These are phyloP conservation scores for Metschnikowia gelsemii DNA, from an alignment of 805 yeast species.

Conservation along the genomic window DNA sequence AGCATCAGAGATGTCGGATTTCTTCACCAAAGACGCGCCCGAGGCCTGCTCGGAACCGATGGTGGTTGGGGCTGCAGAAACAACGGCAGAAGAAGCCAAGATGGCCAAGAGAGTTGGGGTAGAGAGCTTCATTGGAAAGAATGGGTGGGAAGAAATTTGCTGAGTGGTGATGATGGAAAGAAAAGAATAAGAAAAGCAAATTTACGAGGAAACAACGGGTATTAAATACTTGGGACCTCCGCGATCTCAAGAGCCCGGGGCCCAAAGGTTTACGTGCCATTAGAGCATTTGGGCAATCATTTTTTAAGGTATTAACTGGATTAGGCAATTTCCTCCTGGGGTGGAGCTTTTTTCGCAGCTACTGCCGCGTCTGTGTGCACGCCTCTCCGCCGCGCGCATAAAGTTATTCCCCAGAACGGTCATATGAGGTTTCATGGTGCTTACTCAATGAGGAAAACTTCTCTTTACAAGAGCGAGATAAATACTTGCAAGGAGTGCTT, in stretches of 20 bases:
- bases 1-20: conserved; percentile 36
- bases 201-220: neutral
- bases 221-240: neutral
- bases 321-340: conserved; percentile 4
- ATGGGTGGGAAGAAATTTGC: neutral
- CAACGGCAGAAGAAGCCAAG: conserved; percentile 38
- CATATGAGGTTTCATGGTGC: neutral
- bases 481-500: no score
- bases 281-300: neutral
- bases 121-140: conserved; percentile 39
- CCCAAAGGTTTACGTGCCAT: no score
- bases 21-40: conserved; percentile 31
- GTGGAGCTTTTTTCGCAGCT: conserved; percentile 3
- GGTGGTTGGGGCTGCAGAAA: conserved; percentile 33
- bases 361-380: conserved; percentile 1
- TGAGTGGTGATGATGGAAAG: neutral
- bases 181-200: neutral
- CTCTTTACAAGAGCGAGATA: neutral
- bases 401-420: conserved; percentile 1
- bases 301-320: conserved; percentile 2
- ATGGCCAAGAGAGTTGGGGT: conserved; percentile 40
- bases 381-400: neutral
- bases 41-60: conserved; percentile 18
- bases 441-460: conserved; percentile 1
- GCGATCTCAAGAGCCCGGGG: no score